Percentiles rank a stretch among this genome's conserved stretches.
phyloP scores from a whole-genome alignment of 371 early-diverging fungal species.

The Entomophthora muscae region DNA sequence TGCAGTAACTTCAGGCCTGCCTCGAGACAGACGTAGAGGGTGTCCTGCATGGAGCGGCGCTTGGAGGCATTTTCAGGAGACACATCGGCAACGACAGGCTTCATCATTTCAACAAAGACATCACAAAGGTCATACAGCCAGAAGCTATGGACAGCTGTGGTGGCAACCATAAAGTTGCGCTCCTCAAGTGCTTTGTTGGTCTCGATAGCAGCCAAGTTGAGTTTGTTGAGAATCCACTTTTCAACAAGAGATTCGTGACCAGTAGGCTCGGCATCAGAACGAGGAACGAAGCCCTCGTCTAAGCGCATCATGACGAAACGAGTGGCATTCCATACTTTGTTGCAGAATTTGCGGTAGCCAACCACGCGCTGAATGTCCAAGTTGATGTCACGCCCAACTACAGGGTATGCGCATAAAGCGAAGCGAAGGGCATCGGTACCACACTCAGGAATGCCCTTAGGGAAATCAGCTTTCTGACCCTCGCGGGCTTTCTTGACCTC shows the following conservation, averaged over 20 bases:
- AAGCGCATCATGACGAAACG: constrained; percentile 86
- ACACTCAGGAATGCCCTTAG: constrained; percentile 97
- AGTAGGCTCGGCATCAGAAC: constrained; percentile 32
- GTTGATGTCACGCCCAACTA: constrained; percentile 88
- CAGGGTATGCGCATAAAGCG: constrained; percentile 84
- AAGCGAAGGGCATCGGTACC: constrained; percentile 99
- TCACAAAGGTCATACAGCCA: constrained; percentile 97
- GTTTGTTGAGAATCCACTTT: constrained; percentile 83
- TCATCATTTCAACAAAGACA: constrained; percentile 87
- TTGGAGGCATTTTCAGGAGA: constrained; percentile 23
- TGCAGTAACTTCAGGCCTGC: constrained; percentile 85
- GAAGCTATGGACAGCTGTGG: constrained; percentile 79
- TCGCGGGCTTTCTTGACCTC: constrained; percentile 79
- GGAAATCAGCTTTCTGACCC: constrained; percentile 86
- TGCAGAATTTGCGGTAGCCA: constrained; percentile 98
- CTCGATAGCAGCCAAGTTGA: constrained; percentile 66
- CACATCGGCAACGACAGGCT: constrained; percentile 50
- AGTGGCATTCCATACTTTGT: constrained; percentile 99
- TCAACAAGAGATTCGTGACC: constrained; percentile 79
- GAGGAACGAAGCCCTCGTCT: constrained; percentile 61
- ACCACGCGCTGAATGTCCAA: constrained; percentile 93
- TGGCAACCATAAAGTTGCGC: constrained; percentile 93
- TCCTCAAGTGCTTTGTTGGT: constrained; percentile 55
- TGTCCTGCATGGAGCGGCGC: constrained; percentile 51
- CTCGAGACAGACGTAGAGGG: constrained; percentile 87